Percentiles rank a stretch among this genome's conserved stretches.
phyloP scores from a whole-genome alignment of 176 grass and related monocot genomes.

The Juncus effusus region DNA sequence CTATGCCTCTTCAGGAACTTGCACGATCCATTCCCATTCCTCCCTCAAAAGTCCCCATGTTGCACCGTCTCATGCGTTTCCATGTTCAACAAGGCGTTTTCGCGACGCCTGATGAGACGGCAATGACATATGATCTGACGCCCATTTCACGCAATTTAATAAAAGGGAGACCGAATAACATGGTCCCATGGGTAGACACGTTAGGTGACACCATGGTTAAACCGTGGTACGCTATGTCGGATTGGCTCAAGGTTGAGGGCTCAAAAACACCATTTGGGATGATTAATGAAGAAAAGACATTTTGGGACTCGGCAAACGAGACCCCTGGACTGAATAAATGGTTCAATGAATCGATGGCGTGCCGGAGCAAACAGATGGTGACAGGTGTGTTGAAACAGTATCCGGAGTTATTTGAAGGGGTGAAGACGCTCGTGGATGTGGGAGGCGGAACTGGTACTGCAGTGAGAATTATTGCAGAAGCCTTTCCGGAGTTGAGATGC shows the following conservation, averaged over 20 bases:
- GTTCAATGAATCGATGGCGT: constrained; percentile 25
- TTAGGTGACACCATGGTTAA: neutral
- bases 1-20: constrained; percentile 32
- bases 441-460: constrained; percentile 34
- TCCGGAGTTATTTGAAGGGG: constrained; percentile 25
- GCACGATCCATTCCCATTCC: constrained; percentile 33
- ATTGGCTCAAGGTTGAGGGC: constrained; percentile 4
- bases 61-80: constrained; percentile 23
- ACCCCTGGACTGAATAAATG: neutral
- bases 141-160: constrained; percentile 17
- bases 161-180: neutral
- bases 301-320: constrained; percentile 7
- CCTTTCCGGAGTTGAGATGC: constrained; percentile 41
- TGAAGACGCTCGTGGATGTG: constrained; percentile 41
- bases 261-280: neutral
- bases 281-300: neutral
- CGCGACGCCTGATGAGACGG: neutral
- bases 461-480: constrained; percentile 21
- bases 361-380: neutral
- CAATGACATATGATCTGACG: neutral
- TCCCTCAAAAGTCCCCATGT: constrained; percentile 10
- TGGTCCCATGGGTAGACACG: neutral
- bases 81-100: constrained; percentile 16
- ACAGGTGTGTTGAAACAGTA: neutral
- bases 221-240: neutral